Conservation (phyloP, 75 land plant species). For the Cryptomeria japonica region DNA sequence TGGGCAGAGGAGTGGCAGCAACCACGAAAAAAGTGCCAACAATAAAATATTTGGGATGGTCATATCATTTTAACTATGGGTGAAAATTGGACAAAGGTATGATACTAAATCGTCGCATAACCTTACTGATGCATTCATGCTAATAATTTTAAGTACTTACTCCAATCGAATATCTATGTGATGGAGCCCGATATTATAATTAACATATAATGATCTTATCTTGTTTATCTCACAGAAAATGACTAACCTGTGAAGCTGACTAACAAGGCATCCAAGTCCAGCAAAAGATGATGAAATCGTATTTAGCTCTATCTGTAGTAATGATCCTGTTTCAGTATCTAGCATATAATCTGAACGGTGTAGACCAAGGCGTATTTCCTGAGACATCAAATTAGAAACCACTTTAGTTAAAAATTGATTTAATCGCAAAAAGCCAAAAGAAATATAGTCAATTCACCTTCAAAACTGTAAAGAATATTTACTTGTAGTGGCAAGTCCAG, state of each 20-base stretch:
- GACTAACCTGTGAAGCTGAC: conserved; percentile 76
- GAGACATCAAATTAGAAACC: conserved; percentile 8
- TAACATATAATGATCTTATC: background rate
- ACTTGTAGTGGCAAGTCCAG: background rate
- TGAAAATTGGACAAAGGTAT: background rate
- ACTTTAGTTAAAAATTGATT: background rate
- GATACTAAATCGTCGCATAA: background rate
- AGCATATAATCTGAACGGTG: conserved; percentile 99
- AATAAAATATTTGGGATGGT: background rate
- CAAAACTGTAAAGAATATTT: background rate
- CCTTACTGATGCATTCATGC: background rate
- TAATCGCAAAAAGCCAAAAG: background rate
- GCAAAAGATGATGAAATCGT: conserved; percentile 96
- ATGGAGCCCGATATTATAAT: background rate
- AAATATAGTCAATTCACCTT: background rate
- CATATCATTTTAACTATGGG: background rate
- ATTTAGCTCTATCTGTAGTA: conserved; percentile 96
- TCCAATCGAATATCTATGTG: background rate
- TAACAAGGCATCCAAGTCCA: conserved; percentile 77
- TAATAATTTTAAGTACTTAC: background rate
- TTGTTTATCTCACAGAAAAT: background rate
- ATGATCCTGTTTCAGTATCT: conserved; percentile 76
- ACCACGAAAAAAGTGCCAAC: background rate
- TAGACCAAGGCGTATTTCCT: conserved; percentile 86
- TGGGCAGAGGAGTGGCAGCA: background rate